phyloP scores from a whole-genome alignment of 306 rosid genomes.

The Canavalia gladiata region DNA sequence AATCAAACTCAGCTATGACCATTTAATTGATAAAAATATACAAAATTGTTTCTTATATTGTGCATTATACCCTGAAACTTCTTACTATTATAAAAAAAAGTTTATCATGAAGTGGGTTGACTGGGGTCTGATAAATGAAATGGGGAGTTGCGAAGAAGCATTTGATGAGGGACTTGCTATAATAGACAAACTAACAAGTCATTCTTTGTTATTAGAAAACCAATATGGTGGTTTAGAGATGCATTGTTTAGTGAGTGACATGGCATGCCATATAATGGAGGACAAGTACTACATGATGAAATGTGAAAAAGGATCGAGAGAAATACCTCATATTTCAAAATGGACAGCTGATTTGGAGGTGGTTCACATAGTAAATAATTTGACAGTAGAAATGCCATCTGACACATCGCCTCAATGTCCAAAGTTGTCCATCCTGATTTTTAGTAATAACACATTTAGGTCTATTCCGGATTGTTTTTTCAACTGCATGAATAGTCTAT shows the following conservation, averaged over 20 bases:
- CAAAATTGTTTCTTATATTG: constrained; percentile 38
- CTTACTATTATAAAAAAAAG: not conserved
- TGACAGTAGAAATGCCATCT: not conserved
- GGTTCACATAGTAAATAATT: not conserved
- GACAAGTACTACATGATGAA: not conserved
- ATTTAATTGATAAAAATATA: constrained; percentile 18
- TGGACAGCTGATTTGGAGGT: constrained; percentile 25
- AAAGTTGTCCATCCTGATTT: constrained; percentile 6
- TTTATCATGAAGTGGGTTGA: constrained; percentile 5
- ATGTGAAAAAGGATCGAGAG: not conserved
- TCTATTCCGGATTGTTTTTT: constrained; percentile 13
- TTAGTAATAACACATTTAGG: not conserved
- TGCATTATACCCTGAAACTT: constrained; percentile 22
- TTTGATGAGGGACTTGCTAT: not conserved
- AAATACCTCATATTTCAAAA: not conserved
- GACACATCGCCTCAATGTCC: not conserved
- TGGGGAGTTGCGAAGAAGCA: constrained; percentile 24
- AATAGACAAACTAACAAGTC: not conserved
- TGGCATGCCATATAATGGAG: not conserved
- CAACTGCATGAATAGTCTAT: not conserved
- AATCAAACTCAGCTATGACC: constrained; percentile 41
- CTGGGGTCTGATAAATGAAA: constrained; percentile 21
- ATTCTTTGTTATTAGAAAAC: not conserved
- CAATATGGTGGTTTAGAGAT: not conserved
- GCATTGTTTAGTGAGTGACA: not conserved